Evolutionary conservation across 176 grass and related monocot species (phyloP).

Genomic region (Luzula sylvatica): DNA sequence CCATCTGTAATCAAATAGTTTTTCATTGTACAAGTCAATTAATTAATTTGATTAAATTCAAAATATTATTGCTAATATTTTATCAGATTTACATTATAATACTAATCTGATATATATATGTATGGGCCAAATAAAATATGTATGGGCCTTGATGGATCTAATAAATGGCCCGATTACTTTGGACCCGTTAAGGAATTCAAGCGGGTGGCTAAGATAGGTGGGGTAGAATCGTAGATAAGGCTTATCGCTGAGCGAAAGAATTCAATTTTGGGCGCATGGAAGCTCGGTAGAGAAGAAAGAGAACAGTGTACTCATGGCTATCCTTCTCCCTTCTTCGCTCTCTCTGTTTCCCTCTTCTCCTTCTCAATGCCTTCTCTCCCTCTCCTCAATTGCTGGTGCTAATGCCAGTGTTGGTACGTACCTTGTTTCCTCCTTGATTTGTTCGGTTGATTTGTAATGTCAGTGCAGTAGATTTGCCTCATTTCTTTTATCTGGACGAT

Average conservation of each 20-base stretch:
- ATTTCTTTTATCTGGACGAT: not conserved
- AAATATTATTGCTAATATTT: too few relatives aligned
- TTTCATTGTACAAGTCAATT: not conserved
- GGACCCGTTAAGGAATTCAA: not conserved
- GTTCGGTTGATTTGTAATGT: not conserved
- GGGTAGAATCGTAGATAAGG: not conserved
- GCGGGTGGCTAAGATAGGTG: not conserved
- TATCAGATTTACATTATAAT: too few relatives aligned
- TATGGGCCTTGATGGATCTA: too few relatives aligned
- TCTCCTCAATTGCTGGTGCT: not conserved
- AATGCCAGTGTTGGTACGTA: not conserved
- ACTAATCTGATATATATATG: too few relatives aligned
- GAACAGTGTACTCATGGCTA: slow-evolving; percentile 37
- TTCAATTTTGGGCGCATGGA: not conserved
- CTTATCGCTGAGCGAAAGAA: slow-evolving; percentile 22
- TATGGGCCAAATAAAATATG: too few relatives aligned
- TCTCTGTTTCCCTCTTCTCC: slow-evolving; percentile 33
- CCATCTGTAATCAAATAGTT: too few relatives aligned
- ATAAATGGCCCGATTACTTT: not conserved
- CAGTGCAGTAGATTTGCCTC: not conserved
- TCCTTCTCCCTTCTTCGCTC: slow-evolving; percentile 43
- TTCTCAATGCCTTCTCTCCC: not conserved
- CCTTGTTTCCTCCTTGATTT: not conserved
- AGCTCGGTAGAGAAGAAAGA: slow-evolving; percentile 1
- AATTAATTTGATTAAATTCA: too few relatives aligned